phyloP scores from a whole-genome alignment of 352 stramenopile species.

The Globisporangium camurandrum region DNA sequence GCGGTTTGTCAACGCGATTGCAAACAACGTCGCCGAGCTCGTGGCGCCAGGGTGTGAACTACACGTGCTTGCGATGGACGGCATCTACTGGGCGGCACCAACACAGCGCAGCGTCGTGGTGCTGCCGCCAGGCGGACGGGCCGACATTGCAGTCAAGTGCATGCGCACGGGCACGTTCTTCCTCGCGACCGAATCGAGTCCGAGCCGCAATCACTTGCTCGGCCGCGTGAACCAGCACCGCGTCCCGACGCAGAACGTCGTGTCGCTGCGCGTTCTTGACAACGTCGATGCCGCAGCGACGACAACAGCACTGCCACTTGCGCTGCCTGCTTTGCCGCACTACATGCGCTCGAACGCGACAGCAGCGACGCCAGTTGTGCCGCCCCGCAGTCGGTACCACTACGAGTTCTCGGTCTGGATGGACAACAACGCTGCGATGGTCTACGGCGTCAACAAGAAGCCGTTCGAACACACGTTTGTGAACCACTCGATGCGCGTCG shows the following conservation, averaged over 20 bases:
- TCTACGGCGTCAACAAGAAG: constrained; percentile 62
- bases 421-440: constrained; percentile 25
- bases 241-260: constrained; percentile 55
- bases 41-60: constrained; percentile 45
- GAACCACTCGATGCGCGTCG: constrained; percentile 65
- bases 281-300: not conserved
- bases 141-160: constrained; percentile 54
- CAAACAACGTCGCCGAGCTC: constrained; percentile 75
- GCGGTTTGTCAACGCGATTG: constrained; percentile 67
- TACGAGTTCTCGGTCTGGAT: constrained; percentile 77
- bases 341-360: constrained; percentile 47
- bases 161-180: constrained; percentile 44
- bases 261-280: constrained; percentile 38
- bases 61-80: constrained; percentile 59
- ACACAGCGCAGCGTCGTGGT: constrained; percentile 42
- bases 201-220: constrained; percentile 47
- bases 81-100: constrained; percentile 49
- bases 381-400: constrained; percentile 38
- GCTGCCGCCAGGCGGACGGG: constrained; percentile 53
- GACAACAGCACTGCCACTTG: constrained; percentile 22
- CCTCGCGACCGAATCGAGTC: constrained; percentile 52
- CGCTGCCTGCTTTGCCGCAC: constrained; percentile 36
- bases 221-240: constrained; percentile 59
- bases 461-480: constrained; percentile 29
- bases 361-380: constrained; percentile 13